A percentile compares a stretch with the other conserved stretches of the same genome.
phyloP scores from a whole-genome alignment of 441 rosid genomes.

The Bruguiera hainesii region DNA sequence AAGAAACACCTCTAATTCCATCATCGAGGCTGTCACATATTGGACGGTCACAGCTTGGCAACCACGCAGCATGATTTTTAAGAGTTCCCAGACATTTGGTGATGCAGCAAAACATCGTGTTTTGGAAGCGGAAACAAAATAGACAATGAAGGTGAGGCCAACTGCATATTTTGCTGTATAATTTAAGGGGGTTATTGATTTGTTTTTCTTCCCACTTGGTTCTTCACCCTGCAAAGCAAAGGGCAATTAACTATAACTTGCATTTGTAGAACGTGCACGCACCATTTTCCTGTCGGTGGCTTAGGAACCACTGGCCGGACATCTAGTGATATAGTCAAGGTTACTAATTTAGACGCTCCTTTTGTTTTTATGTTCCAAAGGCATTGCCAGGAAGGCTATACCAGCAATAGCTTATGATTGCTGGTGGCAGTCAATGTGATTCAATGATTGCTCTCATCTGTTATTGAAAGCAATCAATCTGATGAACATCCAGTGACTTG shows the following conservation, averaged over 20 bases:
- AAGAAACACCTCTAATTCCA: constrained; percentile 79
- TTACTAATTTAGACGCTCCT: constrained; percentile 3
- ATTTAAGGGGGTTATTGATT: constrained; percentile 6
- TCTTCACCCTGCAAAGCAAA: constrained; percentile 13
- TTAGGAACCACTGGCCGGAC: constrained; percentile 22
- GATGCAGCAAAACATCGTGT: constrained; percentile 1
- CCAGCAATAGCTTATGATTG: too few species aligned
- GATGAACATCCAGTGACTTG: too few species aligned
- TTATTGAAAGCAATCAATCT: too few species aligned
- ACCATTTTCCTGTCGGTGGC: constrained; percentile 16
- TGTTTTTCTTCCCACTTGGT: constrained; percentile 5
- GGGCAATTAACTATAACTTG: constrained; percentile 26
- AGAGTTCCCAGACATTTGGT: background rate
- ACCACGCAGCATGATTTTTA: constrained; percentile 30
- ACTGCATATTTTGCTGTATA: background rate
- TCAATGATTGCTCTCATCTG: too few species aligned
- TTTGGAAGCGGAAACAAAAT: constrained; percentile 2
- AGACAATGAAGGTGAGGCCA: constrained; percentile 4
- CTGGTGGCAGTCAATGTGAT: too few species aligned
- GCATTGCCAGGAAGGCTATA: background rate
- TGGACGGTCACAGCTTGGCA: constrained; percentile 71
- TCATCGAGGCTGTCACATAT: constrained; percentile 64
- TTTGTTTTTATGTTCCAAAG: background rate
- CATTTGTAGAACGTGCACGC: constrained; percentile 13
- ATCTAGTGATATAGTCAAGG: constrained; percentile 6